Evolutionary conservation across 1,284 basidiomycete species (phyloP).

Genomic region (Leccinum fuscescens): DNA sequence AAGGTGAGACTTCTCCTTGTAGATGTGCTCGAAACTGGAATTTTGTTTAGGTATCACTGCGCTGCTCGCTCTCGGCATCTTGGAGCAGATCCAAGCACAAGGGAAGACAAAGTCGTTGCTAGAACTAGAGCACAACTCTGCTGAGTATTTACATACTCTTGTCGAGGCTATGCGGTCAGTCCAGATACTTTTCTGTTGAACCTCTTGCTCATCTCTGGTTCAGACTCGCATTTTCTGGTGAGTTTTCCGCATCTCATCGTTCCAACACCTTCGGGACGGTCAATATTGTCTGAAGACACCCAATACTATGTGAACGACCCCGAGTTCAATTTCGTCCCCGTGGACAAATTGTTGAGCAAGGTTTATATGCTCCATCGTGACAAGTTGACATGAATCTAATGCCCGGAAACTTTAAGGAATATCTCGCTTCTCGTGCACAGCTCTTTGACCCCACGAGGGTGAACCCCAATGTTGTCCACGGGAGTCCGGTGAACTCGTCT

Average conservation of each 20-base stretch:
- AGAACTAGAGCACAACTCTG: conserved; percentile 84
- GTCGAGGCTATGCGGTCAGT: conserved; percentile 79
- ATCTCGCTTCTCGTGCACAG: conserved; percentile 77
- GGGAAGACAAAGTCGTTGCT: conserved; percentile 69
- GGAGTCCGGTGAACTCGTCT: conserved; percentile 75
- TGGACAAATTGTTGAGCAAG: conserved; percentile 78
- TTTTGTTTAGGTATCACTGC: conserved; percentile 71
- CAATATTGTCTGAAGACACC: conserved; percentile 53
- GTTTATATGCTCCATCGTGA: conserved; percentile 50
- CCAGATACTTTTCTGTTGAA: conserved; percentile 2
- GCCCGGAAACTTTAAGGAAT: conserved; percentile 51
- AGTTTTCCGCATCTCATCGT: conserved; percentile 10
- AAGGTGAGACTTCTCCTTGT: conserved; percentile 51
- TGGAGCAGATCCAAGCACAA: conserved; percentile 81
- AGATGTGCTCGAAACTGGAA: neutral
- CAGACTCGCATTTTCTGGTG: conserved; percentile 77
- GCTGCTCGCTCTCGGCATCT: conserved; percentile 86
- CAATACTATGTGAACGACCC: conserved; percentile 91
- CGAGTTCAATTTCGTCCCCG: conserved; percentile 68
- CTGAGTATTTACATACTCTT: conserved; percentile 84
- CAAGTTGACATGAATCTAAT: neutral
- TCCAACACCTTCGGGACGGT: neutral
- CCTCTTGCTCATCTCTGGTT: conserved; percentile 4
- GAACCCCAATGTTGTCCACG: conserved; percentile 68
- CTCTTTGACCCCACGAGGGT: conserved; percentile 73